Percentiles rank a stretch among this genome's conserved stretches.
Conservation (phyloP, 202 grass and related monocot genomes). For the Eragrostis tef region DNA sequence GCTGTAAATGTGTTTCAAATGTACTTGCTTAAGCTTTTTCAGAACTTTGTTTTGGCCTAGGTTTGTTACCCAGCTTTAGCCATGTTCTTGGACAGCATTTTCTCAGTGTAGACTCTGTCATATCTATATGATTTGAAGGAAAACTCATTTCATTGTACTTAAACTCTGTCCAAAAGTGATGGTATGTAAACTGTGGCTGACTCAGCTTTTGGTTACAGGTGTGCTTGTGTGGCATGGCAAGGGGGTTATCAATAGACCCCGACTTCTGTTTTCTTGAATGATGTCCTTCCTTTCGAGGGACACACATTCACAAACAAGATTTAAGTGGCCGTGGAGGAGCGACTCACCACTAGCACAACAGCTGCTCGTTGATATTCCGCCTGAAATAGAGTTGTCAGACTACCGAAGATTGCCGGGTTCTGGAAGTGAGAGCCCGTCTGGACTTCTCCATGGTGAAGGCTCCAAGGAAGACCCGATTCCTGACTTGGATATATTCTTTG, state of each 20-base stretch:
- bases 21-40: neutral
- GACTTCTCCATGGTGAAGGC: conserved; percentile 75
- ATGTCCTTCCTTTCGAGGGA: conserved; percentile 65
- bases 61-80: neutral
- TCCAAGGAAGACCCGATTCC: conserved; percentile 65
- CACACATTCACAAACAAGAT: conserved; percentile 41
- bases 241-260: conserved; percentile 37
- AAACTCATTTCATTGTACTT: neutral
- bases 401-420: conserved; percentile 66
- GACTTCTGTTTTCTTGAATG: conserved; percentile 52
- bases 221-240: conserved; percentile 57
- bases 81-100: neutral
- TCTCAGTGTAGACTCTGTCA: neutral
- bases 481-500: conserved; percentile 93
- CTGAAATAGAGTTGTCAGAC: conserved; percentile 85
- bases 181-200: conserved; percentile 23
- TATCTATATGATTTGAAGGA: neutral
- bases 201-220: conserved; percentile 34
- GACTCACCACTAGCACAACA: conserved; percentile 60
- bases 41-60: neutral
- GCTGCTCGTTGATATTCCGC: conserved; percentile 64
- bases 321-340: conserved; percentile 67
- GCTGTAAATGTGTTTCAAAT: conserved; percentile 20
- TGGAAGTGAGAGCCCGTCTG: conserved; percentile 70
- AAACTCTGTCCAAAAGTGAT: neutral